These are phyloP conservation scores for Cryoendolithus antarcticus DNA, from an alignment of 2,329 filamentous ascomycete genomes.

Conservation along the genomic window DNA sequence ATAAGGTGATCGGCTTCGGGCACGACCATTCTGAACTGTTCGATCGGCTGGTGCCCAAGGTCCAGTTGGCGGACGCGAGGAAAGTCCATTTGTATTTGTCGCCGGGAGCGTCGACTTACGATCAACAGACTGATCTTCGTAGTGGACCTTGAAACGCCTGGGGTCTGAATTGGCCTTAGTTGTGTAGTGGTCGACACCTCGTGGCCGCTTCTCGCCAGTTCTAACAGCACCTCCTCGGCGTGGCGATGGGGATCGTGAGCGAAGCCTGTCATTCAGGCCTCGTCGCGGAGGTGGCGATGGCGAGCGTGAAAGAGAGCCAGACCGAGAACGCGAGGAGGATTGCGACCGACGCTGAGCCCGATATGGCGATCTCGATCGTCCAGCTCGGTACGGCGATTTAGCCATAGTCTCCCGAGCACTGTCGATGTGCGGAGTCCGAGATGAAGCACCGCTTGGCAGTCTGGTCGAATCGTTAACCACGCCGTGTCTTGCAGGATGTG, in stretches of 20 bases:
- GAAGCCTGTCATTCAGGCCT: conserved; percentile 5
- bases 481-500: conserved; percentile 59
- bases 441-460: conserved; percentile 32
- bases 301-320: conserved; percentile 21
- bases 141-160: conserved; percentile 48
- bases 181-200: conserved; percentile 48
- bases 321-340: conserved; percentile 45
- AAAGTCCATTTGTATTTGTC: no score
- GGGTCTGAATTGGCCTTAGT: conserved; percentile 40
- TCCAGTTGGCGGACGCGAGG: no score
- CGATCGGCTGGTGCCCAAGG: no score
- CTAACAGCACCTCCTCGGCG: conserved; percentile 9
- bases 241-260: conserved; percentile 9
- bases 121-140: conserved; percentile 40
- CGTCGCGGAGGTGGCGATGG: conserved; percentile 24
- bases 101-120: conserved; percentile 1
- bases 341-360: conserved; percentile 22
- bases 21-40: no score
- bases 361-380: conserved; percentile 39
- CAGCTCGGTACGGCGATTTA: conserved; percentile 22
- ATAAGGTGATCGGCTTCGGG: no score
- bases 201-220: conserved; percentile 51
- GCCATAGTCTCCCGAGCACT: conserved; percentile 15
- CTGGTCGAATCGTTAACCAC: conserved; percentile 89
- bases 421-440: conserved; percentile 16